These are phyloP conservation scores for Ogataea pini DNA, from an alignment of 805 yeast genomes.

Conservation along the genomic window DNA sequence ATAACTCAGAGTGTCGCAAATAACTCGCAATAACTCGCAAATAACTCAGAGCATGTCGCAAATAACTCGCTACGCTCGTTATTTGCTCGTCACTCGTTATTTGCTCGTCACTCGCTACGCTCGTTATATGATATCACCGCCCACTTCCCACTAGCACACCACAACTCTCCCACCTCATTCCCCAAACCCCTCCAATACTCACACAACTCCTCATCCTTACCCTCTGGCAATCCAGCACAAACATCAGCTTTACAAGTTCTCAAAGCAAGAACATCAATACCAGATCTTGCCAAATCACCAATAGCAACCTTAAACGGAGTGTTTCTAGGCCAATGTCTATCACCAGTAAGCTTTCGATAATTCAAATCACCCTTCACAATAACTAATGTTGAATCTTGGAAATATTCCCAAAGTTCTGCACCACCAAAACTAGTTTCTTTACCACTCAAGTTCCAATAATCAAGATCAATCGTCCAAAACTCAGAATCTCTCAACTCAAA, in stretches of 20 bases:
- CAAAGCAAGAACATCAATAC: conserved; percentile 68
- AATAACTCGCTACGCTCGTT: conserved; percentile 10
- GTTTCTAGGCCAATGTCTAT: conserved; percentile 81
- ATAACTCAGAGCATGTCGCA: not conserved
- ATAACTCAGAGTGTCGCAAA: too few species aligned
- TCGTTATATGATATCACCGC: conserved; percentile 73
- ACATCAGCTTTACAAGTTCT: conserved; percentile 98
- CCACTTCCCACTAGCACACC: conserved; percentile 92
- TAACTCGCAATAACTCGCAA: too few species aligned
- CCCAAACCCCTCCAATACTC: conserved; percentile 56
- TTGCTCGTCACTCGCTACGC: too few species aligned
- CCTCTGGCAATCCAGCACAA: conserved; percentile 76
- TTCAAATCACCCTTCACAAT: conserved; percentile 95
- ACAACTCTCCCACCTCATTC: conserved; percentile 66
- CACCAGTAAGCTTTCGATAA: conserved; percentile 92
- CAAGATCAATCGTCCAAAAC: conserved; percentile 84
- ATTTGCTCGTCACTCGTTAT: conserved; percentile 10
- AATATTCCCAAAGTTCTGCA: conserved; percentile 56
- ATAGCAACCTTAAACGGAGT: conserved; percentile 74
- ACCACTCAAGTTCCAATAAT: conserved; percentile 69
- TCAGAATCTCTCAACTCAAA: conserved; percentile 57
- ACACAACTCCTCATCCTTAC: conserved; percentile 68
- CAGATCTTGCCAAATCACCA: conserved; percentile 62
- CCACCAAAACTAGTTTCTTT: conserved; percentile 58
- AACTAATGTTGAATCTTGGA: conserved; percentile 65